Evolutionary conservation across 208 protist genomes (phyloP).

Genomic region (Trypanosoma vivax): DNA sequence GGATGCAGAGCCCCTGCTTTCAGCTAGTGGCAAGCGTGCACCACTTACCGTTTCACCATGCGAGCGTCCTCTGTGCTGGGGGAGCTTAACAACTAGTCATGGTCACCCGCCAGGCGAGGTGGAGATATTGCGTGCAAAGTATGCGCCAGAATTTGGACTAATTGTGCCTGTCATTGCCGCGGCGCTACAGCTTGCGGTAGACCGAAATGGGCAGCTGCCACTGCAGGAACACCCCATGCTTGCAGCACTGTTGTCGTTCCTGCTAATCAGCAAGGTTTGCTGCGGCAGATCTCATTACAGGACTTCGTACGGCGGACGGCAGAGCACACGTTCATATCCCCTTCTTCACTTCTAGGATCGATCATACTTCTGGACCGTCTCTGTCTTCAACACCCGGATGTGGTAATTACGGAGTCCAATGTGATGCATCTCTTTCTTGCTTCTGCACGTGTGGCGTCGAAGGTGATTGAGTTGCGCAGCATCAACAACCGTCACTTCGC

Average conservation of each 20-base stretch:
- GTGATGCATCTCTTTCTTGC: slow-evolving; percentile 69
- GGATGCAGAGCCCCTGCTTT: slow-evolving; percentile 18
- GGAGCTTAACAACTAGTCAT: slow-evolving; percentile 5
- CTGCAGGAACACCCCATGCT: slow-evolving; percentile 5
- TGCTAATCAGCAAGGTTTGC: slow-evolving; percentile 6
- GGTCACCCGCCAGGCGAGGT: slow-evolving; percentile 36
- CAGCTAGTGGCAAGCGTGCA: slow-evolving; percentile 26
- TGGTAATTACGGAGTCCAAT: slow-evolving; percentile 59
- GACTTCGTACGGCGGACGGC: slow-evolving; percentile 31
- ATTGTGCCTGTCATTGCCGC: slow-evolving; percentile 66
- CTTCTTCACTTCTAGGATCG: slow-evolving; percentile 57
- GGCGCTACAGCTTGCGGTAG: slow-evolving; percentile 48
- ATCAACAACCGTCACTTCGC: slow-evolving; percentile 87
- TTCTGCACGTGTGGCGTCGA: slow-evolving; percentile 69
- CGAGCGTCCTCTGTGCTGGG: slow-evolving; percentile 48
- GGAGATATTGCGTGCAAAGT: slow-evolving; percentile 75
- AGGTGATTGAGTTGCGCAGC: slow-evolving; percentile 80
- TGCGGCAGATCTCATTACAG: slow-evolving; percentile 20
- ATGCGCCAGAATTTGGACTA: slow-evolving; percentile 73
- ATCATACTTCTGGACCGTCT: slow-evolving; percentile 83
- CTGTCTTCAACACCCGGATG: slow-evolving; percentile 36
- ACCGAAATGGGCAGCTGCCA: slow-evolving; percentile 34
- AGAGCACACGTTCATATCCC: slow-evolving; percentile 82
- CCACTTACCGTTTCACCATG: slow-evolving; percentile 56
- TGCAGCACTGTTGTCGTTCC: slow-evolving; percentile 2